Conservation (phyloP, 1,139 yeast species). For the Zygoascus sp. region DNA sequence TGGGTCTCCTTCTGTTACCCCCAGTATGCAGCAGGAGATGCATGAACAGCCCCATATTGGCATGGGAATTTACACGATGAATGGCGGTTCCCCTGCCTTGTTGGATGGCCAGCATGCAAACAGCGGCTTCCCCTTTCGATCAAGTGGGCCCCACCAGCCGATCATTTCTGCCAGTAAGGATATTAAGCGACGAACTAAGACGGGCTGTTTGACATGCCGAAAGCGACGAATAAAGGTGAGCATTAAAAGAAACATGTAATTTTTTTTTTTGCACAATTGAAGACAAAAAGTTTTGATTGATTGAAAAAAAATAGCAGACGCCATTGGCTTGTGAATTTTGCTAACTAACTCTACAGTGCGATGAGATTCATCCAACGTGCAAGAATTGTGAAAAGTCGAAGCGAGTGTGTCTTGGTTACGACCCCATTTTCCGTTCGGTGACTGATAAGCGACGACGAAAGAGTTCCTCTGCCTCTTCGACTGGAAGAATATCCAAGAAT, state of each 20-base stretch:
- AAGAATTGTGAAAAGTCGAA: slow-evolving; percentile 67
- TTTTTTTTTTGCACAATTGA: background rate
- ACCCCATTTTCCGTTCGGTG: slow-evolving; percentile 30
- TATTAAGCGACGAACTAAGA: slow-evolving; percentile 50
- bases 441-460: slow-evolving; percentile 21
- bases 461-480: background rate
- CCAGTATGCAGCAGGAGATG: background rate
- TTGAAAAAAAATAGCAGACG: background rate
- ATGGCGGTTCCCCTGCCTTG: slow-evolving; percentile 3
- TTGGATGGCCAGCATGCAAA: slow-evolving; percentile 10
- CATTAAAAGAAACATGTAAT: no score
- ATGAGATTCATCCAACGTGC: slow-evolving; percentile 70
- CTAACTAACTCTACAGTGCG: slow-evolving; percentile 41
- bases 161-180: slow-evolving; percentile 24
- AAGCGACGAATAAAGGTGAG: slow-evolving; percentile 50
- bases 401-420: slow-evolving; percentile 68
- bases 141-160: slow-evolving; percentile 15
- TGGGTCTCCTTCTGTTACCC: background rate
- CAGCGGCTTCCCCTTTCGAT: slow-evolving; percentile 11
- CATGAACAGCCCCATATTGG: slow-evolving; percentile 2
- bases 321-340: background rate
- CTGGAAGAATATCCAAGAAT: slow-evolving; percentile 3
- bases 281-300: background rate
- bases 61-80: slow-evolving; percentile 4
- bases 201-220: slow-evolving; percentile 74